Conservation (phyloP, 805 yeast species). For the Tetrapisispora iriomotensis region DNA sequence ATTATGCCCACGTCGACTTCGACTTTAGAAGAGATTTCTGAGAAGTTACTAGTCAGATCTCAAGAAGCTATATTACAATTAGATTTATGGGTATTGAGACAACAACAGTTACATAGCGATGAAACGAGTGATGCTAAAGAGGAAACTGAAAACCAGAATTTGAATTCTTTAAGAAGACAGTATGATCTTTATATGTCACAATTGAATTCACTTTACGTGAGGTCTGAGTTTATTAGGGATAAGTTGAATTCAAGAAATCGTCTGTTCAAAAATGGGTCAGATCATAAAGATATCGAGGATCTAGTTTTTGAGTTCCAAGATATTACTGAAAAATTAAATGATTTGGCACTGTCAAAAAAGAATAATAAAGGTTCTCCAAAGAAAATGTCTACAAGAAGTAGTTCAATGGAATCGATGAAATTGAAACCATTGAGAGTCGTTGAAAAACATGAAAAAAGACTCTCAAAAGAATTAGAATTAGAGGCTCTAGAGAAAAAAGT, state of each 20-base stretch:
- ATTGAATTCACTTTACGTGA: conserved; percentile 19
- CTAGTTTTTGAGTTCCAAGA: conserved; percentile 22
- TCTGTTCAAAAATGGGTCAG: neutral
- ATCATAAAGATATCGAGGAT: conserved; percentile 14
- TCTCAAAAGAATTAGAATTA: neutral
- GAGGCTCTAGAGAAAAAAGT: neutral
- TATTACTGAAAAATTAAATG: conserved; percentile 18
- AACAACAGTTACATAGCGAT: conserved; percentile 6
- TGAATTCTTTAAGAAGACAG: conserved; percentile 7
- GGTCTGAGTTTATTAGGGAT: conserved; percentile 18
- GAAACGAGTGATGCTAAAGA: neutral
- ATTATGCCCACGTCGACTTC: neutral
- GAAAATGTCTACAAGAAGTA: conserved; percentile 3
- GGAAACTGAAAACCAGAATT: conserved; percentile 1
- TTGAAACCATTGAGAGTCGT: conserved; percentile 22
- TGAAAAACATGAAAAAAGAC: conserved; percentile 9
- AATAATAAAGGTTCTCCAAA: conserved; percentile 4
- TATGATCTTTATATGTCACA: conserved; percentile 21
- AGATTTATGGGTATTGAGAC: conserved; percentile 22
- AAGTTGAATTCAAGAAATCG: conserved; percentile 7
- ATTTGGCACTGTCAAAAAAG: conserved; percentile 10
- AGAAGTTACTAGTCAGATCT: conserved; percentile 19
- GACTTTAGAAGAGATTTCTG: conserved; percentile 17
- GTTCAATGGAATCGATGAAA: conserved; percentile 14
- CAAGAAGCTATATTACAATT: conserved; percentile 25